These are phyloP conservation scores for Celoporthe dispersa DNA, from an alignment of 2,329 filamentous ascomycete genomes.

Conservation along the genomic window DNA sequence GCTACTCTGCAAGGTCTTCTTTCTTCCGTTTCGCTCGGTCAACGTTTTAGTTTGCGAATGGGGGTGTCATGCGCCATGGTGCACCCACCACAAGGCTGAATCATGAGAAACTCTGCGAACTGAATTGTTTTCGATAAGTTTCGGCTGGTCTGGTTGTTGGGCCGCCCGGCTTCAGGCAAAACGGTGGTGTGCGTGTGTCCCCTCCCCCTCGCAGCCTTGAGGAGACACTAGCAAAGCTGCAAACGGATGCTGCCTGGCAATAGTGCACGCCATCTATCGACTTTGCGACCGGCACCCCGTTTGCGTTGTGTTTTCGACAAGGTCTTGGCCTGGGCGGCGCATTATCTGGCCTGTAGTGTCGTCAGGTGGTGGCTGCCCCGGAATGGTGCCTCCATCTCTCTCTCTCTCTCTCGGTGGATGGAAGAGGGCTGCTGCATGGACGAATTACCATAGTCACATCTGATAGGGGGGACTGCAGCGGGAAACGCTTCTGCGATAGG, in stretches of 20 bases:
- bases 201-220: not conserved
- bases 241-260: not conserved
- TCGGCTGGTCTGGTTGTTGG: conserved; percentile 4
- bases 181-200: not conserved
- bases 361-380: not conserved
- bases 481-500: conserved; percentile 12
- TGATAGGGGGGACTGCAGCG: not conserved
- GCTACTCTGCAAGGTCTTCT: not conserved
- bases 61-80: not conserved
- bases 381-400: not conserved
- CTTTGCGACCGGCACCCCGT: not conserved
- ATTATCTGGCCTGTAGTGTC: not conserved
- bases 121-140: not conserved
- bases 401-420: not conserved
- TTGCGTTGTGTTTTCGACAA: not conserved
- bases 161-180: not conserved
- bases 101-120: not conserved
- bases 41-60: not conserved
- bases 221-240: not conserved
- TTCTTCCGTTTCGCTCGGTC: not conserved
- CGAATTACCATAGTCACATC: not conserved
- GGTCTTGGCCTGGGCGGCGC: not conserved
- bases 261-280: not conserved
- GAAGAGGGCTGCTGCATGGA: not conserved
- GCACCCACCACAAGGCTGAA: not conserved